These are phyloP conservation scores for Petunia axillaris DNA, from an alignment of 257 asterid genomes.

Conservation along the genomic window DNA sequence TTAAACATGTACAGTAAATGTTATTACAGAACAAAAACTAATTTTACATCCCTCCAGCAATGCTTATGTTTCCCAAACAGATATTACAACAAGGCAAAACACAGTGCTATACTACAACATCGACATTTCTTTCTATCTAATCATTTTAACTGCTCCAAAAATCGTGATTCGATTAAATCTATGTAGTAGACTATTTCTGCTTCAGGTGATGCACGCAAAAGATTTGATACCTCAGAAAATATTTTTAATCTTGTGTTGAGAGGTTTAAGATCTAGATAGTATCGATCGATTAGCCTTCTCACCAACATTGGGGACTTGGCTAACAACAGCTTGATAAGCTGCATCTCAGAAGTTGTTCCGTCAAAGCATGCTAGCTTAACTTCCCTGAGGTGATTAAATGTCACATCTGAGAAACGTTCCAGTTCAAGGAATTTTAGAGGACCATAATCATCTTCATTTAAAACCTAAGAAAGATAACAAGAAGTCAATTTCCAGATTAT, in stretches of 20 bases:
- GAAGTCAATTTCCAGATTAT: neutral
- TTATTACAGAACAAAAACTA: neutral
- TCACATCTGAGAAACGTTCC: neutral
- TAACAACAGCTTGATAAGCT: neutral
- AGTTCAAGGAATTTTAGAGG: neutral
- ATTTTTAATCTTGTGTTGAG: neutral
- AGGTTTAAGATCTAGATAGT: neutral
- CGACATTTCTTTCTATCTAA: neutral
- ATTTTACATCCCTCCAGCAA: neutral
- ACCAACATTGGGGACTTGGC: neutral
- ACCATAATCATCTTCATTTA: neutral
- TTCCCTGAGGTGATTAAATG: constrained; percentile 1
- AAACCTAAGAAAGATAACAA: neutral
- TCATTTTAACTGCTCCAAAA: neutral
- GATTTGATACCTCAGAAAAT: neutral
- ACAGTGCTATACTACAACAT: neutral
- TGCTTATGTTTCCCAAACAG: neutral
- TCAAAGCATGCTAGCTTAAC: neutral
- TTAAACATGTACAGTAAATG: neutral
- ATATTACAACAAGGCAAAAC: neutral
- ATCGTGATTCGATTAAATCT: neutral
- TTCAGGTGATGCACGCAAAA: neutral
- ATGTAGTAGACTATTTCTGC: neutral
- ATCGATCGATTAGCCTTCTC: neutral
- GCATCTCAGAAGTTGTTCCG: neutral